Evolutionary conservation across 139 green algal species (phyloP).

Genomic region (Micractinium conductrix): DNA sequence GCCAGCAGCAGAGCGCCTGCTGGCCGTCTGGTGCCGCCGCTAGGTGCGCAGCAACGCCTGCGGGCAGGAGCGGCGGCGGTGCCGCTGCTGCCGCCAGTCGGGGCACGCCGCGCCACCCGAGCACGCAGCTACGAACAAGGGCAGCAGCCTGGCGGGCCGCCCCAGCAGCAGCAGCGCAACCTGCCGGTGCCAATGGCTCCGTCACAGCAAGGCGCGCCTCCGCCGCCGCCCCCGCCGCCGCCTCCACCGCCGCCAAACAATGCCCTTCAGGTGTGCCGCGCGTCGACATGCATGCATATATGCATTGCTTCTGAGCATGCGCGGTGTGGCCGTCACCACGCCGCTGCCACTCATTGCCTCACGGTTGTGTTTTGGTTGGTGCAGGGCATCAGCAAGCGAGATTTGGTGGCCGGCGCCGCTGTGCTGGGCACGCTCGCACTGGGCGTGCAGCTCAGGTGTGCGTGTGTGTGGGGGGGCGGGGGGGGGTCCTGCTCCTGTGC

Average conservation of each 20-base stretch:
- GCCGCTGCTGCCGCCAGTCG: too few species aligned
- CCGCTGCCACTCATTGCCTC: not conserved
- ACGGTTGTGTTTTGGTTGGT: not conserved
- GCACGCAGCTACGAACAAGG: not conserved
- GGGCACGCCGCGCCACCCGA: not conserved
- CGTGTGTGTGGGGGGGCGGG: not conserved
- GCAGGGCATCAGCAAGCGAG: not conserved
- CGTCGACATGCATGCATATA: not conserved
- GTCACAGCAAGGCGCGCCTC: not conserved
- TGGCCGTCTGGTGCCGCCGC: too few species aligned
- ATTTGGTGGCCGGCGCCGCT: not conserved
- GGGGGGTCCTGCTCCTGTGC: not conserved
- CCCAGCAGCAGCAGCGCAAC: conserved; percentile 12
- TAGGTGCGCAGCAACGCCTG: too few species aligned
- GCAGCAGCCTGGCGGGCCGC: not conserved
- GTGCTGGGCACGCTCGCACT: not conserved
- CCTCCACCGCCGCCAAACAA: not conserved
- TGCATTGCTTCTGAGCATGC: not conserved
- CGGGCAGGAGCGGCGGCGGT: too few species aligned
- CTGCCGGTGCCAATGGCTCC: not conserved
- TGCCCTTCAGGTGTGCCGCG: too few species aligned
- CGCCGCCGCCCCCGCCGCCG: not conserved
- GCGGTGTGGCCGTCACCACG: not conserved
- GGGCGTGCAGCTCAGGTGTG: conserved; percentile 1
- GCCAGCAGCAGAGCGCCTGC: too few species aligned